These are phyloP conservation scores for Hemileia vastatrix DNA, from an alignment of 1,284 basidiomycete species.

Conservation along the genomic window DNA sequence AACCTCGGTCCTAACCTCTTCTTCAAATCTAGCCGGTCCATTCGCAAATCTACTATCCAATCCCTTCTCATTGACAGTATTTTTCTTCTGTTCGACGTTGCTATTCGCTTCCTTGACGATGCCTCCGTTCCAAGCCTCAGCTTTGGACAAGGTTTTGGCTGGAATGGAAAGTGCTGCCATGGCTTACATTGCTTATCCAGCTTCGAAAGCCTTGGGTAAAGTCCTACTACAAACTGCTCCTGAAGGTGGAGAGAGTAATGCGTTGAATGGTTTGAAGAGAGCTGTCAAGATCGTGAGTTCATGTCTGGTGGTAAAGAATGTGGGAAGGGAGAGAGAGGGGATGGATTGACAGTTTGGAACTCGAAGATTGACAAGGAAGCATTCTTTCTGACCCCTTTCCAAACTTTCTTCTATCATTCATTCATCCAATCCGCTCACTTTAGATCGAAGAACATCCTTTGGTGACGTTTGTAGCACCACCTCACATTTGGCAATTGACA, in stretches of 20 bases:
- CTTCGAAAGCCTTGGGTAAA: constrained; percentile 65
- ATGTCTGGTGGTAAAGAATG: constrained; percentile 53
- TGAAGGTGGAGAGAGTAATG: constrained; percentile 5
- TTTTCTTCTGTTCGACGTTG: constrained; percentile 37
- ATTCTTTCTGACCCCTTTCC: not conserved
- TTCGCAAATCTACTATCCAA: constrained; percentile 34
- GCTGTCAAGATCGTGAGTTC: constrained; percentile 17
- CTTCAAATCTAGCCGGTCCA: constrained; percentile 28
- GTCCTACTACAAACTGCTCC: constrained; percentile 80
- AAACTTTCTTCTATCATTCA: not conserved
- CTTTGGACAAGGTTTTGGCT: constrained; percentile 41
- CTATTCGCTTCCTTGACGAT: constrained; percentile 33
- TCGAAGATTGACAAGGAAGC: constrained; percentile 47
- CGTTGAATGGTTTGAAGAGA: not conserved
- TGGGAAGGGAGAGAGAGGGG: constrained; percentile 44
- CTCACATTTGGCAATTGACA: constrained; percentile 40
- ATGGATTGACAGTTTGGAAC: constrained; percentile 50
- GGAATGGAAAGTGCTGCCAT: constrained; percentile 52
- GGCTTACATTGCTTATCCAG: constrained; percentile 67
- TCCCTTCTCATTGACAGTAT: constrained; percentile 38
- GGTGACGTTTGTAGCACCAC: constrained; percentile 31
- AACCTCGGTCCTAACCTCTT: constrained; percentile 13
- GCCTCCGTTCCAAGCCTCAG: constrained; percentile 36
- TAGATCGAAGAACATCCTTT: constrained; percentile 35
- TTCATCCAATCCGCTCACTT: not conserved